Evolutionary conservation across 169 alveolate species (phyloP).

Genomic region (Perkinsus olseni): DNA sequence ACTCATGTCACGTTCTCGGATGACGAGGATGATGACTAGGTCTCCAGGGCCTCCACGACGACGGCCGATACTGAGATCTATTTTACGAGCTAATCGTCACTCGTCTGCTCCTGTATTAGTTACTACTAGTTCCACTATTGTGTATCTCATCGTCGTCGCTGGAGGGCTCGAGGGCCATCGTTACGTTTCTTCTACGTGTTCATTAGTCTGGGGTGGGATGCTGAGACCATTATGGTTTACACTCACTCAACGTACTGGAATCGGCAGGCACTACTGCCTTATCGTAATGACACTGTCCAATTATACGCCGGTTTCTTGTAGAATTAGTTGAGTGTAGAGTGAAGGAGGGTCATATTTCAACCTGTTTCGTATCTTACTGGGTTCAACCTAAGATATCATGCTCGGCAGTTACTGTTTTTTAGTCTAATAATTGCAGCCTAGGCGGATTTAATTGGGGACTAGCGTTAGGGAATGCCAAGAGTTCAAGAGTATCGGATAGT

Average conservation of each 20-base stretch:
- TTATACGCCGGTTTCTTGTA: background rate
- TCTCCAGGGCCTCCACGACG: background rate
- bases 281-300: background rate
- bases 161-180: no score
- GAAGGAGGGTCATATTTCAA: background rate
- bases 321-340: background rate
- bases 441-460: background rate
- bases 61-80: background rate
- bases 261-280: background rate
- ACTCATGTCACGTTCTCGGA: background rate
- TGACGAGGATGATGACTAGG: background rate
- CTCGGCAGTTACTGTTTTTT: background rate
- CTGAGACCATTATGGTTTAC: no score
- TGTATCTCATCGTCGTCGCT: no score
- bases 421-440: background rate
- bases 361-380: background rate
- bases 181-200: no score
- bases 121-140: background rate
- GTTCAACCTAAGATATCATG: background rate
- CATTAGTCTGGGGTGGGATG: background rate
- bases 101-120: background rate
- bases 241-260: background rate
- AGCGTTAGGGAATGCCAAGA: background rate
- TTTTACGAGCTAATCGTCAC: background rate
- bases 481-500: conserved; percentile 22